These are phyloP conservation scores for Solanum lignicaule DNA, from an alignment of 257 asterid genomes.

Conservation along the genomic window DNA sequence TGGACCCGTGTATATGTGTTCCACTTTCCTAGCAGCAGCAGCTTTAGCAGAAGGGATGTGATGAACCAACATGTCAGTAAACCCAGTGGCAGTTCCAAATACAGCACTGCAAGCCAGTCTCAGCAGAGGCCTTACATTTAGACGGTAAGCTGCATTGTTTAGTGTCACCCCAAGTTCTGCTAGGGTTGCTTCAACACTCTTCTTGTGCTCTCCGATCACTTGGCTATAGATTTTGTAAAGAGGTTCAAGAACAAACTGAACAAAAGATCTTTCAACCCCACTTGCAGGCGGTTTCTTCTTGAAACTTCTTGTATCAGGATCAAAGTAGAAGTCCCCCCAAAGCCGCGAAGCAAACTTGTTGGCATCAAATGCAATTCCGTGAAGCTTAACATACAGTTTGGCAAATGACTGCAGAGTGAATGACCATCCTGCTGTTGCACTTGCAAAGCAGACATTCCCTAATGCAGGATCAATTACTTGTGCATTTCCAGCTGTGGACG, in stretches of 20 bases:
- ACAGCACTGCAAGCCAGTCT: conserved; percentile 92
- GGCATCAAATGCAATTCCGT: conserved; percentile 89
- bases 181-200: conserved; percentile 90
- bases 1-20: conserved; percentile 81
- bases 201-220: conserved; percentile 96
- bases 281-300: conserved; percentile 75
- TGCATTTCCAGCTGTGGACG: conserved; percentile 86
- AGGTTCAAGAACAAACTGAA: conserved; percentile 92
- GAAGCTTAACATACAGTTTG: conserved; percentile 85
- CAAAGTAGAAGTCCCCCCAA: conserved; percentile 95
- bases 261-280: conserved; percentile 88
- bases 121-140: conserved; percentile 85
- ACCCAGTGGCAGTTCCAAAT: conserved; percentile 92
- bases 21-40: conserved; percentile 73
- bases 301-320: conserved; percentile 61
- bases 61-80: conserved; percentile 92
- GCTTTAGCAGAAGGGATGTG: conserved; percentile 96
- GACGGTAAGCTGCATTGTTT: conserved; percentile 87
- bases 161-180: conserved; percentile 89
- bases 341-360: conserved; percentile 81
- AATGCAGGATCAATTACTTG: conserved; percentile 74
- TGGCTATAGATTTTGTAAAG: conserved; percentile 91
- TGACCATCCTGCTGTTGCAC: conserved; percentile 99
- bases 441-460: conserved; percentile 95
- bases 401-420: conserved; percentile 93